These are phyloP conservation scores for Parafenestella ontariensis DNA, from an alignment of 2,329 filamentous ascomycete species.

Conservation along the genomic window DNA sequence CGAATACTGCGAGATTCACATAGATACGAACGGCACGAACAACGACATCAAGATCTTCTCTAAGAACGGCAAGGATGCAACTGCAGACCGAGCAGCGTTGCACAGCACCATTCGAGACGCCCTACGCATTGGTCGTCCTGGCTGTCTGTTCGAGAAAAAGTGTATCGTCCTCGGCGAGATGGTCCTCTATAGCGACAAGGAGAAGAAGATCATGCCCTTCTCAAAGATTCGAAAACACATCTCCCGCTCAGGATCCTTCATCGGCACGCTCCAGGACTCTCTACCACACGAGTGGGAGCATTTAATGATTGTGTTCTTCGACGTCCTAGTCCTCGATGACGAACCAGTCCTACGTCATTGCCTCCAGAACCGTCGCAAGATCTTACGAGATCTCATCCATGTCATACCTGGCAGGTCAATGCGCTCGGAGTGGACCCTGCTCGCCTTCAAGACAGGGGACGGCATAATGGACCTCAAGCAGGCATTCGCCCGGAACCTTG, in stretches of 20 bases:
- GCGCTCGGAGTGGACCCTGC: constrained; percentile 69
- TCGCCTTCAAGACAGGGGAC: constrained; percentile 65
- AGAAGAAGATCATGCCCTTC: constrained; percentile 73
- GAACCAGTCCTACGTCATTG: constrained; percentile 59
- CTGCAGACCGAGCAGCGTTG: constrained; percentile 69
- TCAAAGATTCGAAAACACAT: constrained; percentile 85
- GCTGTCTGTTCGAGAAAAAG: constrained; percentile 65
- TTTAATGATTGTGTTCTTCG: constrained; percentile 68
- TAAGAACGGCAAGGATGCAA: constrained; percentile 91
- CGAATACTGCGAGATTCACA: constrained; percentile 86
- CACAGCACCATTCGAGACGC: constrained; percentile 70
- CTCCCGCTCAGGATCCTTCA: constrained; percentile 71
- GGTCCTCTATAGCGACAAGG: constrained; percentile 74
- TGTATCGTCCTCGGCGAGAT: constrained; percentile 88
- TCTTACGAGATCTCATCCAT: constrained; percentile 64
- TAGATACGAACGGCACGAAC: constrained; percentile 67
- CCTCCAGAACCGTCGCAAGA: constrained; percentile 66
- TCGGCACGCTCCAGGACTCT: constrained; percentile 74
- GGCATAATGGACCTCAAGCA: constrained; percentile 44
- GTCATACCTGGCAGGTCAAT: constrained; percentile 68
- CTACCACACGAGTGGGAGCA: constrained; percentile 63
- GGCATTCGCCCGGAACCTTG: constrained; percentile 71
- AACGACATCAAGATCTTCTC: constrained; percentile 81
- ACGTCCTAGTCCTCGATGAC: constrained; percentile 65
- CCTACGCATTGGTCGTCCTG: constrained; percentile 65